Evolutionary conservation across 2,329 filamentous ascomycete species (phyloP), one percentile per base, ranked within the genome.

Genomic region (Botrytis paeoniae): DNA sequence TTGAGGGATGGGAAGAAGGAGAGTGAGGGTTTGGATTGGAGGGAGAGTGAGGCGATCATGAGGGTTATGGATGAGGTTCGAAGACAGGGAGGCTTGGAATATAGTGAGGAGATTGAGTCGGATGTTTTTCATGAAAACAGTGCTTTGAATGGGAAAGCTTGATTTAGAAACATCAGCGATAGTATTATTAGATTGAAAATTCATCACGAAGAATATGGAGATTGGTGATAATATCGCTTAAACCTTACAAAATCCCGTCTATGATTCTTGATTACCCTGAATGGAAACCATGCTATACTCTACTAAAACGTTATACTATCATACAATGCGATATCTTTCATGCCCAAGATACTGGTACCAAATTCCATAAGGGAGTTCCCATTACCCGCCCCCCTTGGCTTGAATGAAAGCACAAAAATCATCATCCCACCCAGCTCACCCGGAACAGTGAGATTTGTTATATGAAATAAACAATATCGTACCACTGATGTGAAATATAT

Each of bases 11-110:
- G 89, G 10, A 86, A 87, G 79, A 83, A 88, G 75, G 87, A 92
- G 81, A 89, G 90, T 74, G 85, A 87, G 75, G 83, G 83, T 4
- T 81, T 91, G 80, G 84, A 84, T 35, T 85, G 86, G 84, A 85
- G 87, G 73, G 91, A 93, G 84, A 91, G 89, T 77, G 82, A 92
- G 71, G 83, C 88, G 32, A 90, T 93, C 72, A 92, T 93, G 81
- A 83, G 84, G 79, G 83, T 84, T 64, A 84, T 85, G 83, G 84
- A 85, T 79, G 82, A 84, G 69, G 80, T 82, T 14, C 79, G 81
- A 75, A 80, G 82, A 78, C 83, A 84, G 75, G 83, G 82, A 69
- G 88, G 86, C 2, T 82, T 93, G 80, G 84, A 79, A 71, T 92
- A 91, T 82, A 89, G 90, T 1, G 85, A 90, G 75, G 86, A 87